These are phyloP conservation scores for Lachancea cidri DNA, from an alignment of 805 yeast genomes.

Conservation along the genomic window DNA sequence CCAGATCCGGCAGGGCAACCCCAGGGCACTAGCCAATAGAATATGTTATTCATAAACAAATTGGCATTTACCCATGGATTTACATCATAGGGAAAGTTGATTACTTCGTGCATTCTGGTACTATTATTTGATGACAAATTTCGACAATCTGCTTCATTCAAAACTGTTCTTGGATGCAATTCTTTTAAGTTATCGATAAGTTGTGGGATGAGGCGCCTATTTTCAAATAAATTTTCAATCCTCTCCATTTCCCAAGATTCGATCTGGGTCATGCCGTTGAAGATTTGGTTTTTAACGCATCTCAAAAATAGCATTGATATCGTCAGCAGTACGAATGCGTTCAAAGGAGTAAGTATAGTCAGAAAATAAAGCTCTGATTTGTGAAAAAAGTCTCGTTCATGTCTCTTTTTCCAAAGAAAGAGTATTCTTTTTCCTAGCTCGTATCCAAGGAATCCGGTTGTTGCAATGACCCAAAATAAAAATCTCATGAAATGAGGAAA, in stretches of 20 bases:
- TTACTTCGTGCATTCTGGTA: conserved; percentile 55
- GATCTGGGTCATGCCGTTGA: conserved; percentile 77
- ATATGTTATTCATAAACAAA: conserved; percentile 53
- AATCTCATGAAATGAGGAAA: conserved; percentile 78
- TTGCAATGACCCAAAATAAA: conserved; percentile 54
- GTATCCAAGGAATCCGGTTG: conserved; percentile 44
- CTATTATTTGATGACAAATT: conserved; percentile 11
- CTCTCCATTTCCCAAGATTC: conserved; percentile 92
- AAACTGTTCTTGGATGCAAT: conserved; percentile 31
- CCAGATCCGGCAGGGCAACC: conserved; percentile 61
- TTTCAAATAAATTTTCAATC: conserved; percentile 57
- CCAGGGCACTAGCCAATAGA: conserved; percentile 70
- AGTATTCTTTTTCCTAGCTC: conserved; percentile 39
- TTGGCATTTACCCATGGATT: conserved; percentile 52
- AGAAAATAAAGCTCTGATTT: conserved; percentile 51
- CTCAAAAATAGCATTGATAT: conserved; percentile 57
- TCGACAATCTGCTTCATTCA: conserved; percentile 13
- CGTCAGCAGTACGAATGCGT: conserved; percentile 55
- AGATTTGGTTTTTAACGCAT: conserved; percentile 48
- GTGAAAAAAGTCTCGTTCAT: conserved; percentile 46
- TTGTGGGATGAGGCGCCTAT: conserved; percentile 40
- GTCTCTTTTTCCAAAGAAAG: conserved; percentile 43
- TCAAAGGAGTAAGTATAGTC: conserved; percentile 48
- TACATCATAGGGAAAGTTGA: conserved; percentile 76
- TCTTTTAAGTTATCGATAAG: conserved; percentile 45